Evolutionary conservation across 305 asterid species (phyloP).

Genomic region (Solanum hybrid): DNA sequence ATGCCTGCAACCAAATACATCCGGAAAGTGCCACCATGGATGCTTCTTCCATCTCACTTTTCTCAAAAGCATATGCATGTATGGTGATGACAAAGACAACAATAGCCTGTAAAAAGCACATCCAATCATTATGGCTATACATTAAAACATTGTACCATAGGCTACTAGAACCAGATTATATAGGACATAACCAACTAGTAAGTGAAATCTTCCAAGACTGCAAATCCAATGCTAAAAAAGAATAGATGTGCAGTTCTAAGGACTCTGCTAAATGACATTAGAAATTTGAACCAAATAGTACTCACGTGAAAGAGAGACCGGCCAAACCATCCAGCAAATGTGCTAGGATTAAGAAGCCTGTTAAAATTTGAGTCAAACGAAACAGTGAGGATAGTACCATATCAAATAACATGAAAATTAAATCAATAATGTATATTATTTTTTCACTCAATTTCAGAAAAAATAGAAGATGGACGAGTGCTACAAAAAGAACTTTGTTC

Average conservation of each 20-base stretch:
- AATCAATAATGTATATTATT: not conserved
- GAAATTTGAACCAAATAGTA: constrained; percentile 17
- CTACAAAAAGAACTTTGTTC: not conserved
- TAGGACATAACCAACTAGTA: not conserved
- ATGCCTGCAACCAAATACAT: constrained; percentile 98
- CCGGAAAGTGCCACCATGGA: constrained; percentile 97
- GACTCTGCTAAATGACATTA: not conserved
- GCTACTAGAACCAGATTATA: not conserved
- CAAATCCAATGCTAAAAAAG: not conserved
- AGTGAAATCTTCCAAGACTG: not conserved
- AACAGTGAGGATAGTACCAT: not conserved
- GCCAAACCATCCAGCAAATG: constrained; percentile 99
- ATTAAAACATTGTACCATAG: not conserved
- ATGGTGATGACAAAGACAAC: constrained; percentile 80
- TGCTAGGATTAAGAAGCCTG: constrained; percentile 99
- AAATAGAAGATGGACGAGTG: not conserved
- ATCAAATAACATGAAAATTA: not conserved
- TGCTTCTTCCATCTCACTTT: constrained; percentile 96
- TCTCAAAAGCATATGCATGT: constrained; percentile 78
- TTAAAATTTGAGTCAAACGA: constrained; percentile 9
- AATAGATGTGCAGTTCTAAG: not conserved
- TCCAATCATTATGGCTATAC: not conserved
- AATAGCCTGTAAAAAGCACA: constrained; percentile 61
- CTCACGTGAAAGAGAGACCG: constrained; percentile 97
- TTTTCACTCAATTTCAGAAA: not conserved